These are phyloP conservation scores for Elsinoe australis DNA, from an alignment of 2,329 filamentous ascomycete species.

Conservation along the genomic window DNA sequence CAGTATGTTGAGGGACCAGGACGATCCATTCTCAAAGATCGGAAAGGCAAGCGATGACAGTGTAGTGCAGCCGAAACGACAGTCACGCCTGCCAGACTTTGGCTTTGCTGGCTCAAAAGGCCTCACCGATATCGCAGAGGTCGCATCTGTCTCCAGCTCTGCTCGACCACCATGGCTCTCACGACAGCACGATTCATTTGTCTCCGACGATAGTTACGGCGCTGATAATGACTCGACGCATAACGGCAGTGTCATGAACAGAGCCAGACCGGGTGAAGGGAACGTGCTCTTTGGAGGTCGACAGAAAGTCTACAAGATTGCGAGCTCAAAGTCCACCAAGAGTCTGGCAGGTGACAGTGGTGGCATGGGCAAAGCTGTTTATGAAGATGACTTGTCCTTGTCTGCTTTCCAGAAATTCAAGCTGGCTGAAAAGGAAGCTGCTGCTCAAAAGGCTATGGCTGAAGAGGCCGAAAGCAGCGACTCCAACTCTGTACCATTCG, in stretches of 20 bases:
- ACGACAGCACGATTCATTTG: slow-evolving; percentile 53
- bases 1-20: slow-evolving; percentile 92
- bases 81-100: slow-evolving; percentile 69
- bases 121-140: slow-evolving; percentile 82
- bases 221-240: slow-evolving; percentile 58
- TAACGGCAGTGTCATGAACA: slow-evolving; percentile 68
- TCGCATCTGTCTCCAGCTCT: slow-evolving; percentile 66
- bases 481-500: slow-evolving; percentile 21
- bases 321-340: slow-evolving; percentile 42
- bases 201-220: slow-evolving; percentile 51
- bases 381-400: slow-evolving; percentile 76
- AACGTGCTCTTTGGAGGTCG: slow-evolving; percentile 91
- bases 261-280: slow-evolving; percentile 74
- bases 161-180: slow-evolving; percentile 53
- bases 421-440: slow-evolving; percentile 47
- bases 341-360: slow-evolving; percentile 36
- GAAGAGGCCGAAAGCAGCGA: slow-evolving; percentile 29
- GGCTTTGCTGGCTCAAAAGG: slow-evolving; percentile 46
- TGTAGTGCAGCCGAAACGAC: slow-evolving; percentile 73
- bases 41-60: slow-evolving; percentile 95
- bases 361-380: slow-evolving; percentile 64
- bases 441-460: slow-evolving; percentile 30
- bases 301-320: slow-evolving; percentile 89
- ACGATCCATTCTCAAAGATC: slow-evolving; percentile 79
- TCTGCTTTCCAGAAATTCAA: slow-evolving; percentile 78